Base-by-base conservation (phyloP, 495 filamentous ascomycete species). In the Aspergillus diversus region DNA sequence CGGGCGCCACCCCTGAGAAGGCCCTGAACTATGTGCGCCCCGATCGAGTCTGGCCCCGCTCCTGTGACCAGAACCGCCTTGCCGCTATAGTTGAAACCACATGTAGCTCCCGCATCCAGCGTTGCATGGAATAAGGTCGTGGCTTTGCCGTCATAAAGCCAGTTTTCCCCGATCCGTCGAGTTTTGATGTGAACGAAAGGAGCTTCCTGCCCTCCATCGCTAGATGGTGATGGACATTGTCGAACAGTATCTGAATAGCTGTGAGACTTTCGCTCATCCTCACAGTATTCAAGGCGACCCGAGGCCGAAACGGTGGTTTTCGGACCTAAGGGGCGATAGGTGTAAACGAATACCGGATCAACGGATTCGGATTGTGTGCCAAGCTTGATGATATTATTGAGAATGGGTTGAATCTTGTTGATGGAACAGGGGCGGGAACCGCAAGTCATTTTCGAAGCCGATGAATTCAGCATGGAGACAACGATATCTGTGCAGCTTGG, bases 61-160 rank as follows among this genome's bases (percentile, higher is more conserved):
- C 95, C 96, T 48, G 95, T 98, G 90, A 99, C 97, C 57, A 99
- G 85, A 31, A 90, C 95, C 69, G 97, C 90, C 85, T 97, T 98
- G 72, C 89, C 90, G 80, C 46, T 31, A 31, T 65, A 67, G 16
- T 33, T 70, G 16, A 65, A 46, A 1, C 68, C 68, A 15, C 33
- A 49, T 5, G 59, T 63, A n/a, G 37, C 49, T 12, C 64, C 68
- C 1, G 48, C 8, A 31, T 67, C 54, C 32, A 70, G 21, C 15
- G 48, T 63, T 8, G 33, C 34, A 47, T 65, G 59, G 8, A 63
- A 63, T 17, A 60, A 21, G 12, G 55, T 55, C n/a, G 64, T 67
- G 8, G 54, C 78, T 93, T 90, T 42, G 94, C 77, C 52, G 91
- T 91, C 96, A 80, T 97, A 99, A 72, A 96, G 90, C 95, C 95